Conservation (phyloP, 2,329 filamentous ascomycete species). For the Emmonsia crescens region DNA sequence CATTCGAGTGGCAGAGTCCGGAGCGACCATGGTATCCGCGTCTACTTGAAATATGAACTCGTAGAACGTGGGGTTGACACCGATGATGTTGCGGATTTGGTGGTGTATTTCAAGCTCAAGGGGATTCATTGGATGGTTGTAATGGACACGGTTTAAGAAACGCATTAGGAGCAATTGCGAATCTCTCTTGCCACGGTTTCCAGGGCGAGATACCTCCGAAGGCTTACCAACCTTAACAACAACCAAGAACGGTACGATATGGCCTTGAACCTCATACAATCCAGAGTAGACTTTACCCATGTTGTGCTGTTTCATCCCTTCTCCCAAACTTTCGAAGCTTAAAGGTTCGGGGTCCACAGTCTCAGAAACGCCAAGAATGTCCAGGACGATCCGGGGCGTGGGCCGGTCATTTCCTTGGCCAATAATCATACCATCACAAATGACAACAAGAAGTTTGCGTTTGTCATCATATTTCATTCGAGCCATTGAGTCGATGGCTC, state of each 20-base stretch:
- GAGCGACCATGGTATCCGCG: slow-evolving; percentile 86
- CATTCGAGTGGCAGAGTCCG: slow-evolving; percentile 84
- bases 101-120: slow-evolving; percentile 97
- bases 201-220: slow-evolving; percentile 62
- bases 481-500: slow-evolving; percentile 91
- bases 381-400: slow-evolving; percentile 88
- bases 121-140: slow-evolving; percentile 92
- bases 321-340: slow-evolving; percentile 91
- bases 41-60: slow-evolving; percentile 95
- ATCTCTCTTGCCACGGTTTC: slow-evolving; percentile 98
- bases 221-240: slow-evolving; percentile 90
- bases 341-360: slow-evolving; percentile 89
- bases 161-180: slow-evolving; percentile 98
- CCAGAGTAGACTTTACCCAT: slow-evolving; percentile 99
- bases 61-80: slow-evolving; percentile 96
- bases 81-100: slow-evolving; percentile 96
- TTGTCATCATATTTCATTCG: slow-evolving; percentile 97
- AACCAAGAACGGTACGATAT: slow-evolving; percentile 95
- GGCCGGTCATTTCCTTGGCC: slow-evolving; percentile 95
- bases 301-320: slow-evolving; percentile 95
- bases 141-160: slow-evolving; percentile 97
- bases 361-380: slow-evolving; percentile 91
- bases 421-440: slow-evolving; percentile 99
- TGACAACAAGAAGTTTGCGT: slow-evolving; percentile 81
- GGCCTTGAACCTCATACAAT: slow-evolving; percentile 92